A percentile compares a stretch with the other conserved stretches of the same genome.
Conservation (phyloP, 2,329 filamentous ascomycete genomes). For the Fusarium subglutinans region DNA sequence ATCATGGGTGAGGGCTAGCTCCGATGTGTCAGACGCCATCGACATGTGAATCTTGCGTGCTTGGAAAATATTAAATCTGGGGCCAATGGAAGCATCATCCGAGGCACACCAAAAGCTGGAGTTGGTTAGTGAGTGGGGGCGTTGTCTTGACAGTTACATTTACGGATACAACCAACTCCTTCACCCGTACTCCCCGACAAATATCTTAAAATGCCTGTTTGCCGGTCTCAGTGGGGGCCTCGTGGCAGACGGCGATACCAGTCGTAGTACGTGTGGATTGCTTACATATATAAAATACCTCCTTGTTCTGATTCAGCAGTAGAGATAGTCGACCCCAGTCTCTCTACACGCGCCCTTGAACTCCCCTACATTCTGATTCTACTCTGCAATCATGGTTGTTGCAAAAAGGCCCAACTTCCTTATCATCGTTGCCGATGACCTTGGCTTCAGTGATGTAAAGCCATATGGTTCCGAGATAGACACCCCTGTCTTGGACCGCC, state of each 20-base stretch:
- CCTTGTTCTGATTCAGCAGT: background rate
- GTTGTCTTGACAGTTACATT: background rate
- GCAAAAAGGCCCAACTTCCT: conserved; percentile 40
- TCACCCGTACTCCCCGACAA: background rate
- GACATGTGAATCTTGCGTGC: conserved; percentile 4
- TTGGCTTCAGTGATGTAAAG: conserved; percentile 39
- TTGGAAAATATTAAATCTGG: background rate
- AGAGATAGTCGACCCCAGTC: background rate
- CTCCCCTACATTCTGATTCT: background rate
- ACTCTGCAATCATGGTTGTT: background rate
- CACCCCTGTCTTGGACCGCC: conserved; percentile 64
- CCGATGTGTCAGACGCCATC: background rate
- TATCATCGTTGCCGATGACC: conserved; percentile 42
- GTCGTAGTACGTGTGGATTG: background rate
- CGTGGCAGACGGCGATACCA: rapidly evolving
- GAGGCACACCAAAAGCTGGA: background rate
- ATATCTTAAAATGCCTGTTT: background rate
- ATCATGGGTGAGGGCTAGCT: background rate
- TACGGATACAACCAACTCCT: background rate
- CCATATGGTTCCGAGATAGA: conserved; percentile 64
- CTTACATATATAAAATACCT: background rate
- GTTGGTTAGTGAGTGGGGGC: background rate
- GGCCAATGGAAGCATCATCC: background rate
- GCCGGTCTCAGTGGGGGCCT: rapidly evolving
- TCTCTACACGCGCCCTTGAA: too few relatives aligned